Base-by-base conservation (phyloP, 768 basidiomycete species). In the Leucosporidium creatinivorum region DNA sequence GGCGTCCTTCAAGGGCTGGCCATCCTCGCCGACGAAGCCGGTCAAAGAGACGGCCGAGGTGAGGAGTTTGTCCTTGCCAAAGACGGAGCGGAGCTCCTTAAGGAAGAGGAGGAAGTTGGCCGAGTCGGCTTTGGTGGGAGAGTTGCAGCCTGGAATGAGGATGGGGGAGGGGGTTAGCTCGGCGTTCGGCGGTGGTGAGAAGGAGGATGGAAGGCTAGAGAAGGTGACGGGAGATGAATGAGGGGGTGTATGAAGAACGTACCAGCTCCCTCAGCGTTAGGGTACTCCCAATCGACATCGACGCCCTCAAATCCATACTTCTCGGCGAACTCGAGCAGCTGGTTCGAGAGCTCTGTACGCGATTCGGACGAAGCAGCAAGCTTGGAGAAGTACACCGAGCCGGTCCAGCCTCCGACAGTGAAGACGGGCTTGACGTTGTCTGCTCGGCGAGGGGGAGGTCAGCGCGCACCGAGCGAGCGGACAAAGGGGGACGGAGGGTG, bases 321-420 rank as follows among this genome's bases (percentile, higher is more conserved):
- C 4, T 78, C 69, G 78, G 89, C 91, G 15, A 82, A 67, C 3
- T 69, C 70, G 48, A 82, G 69, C 69, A 96, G 88, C 73, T 86
- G 88, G 26, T 76, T 72, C 52, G 82, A 85, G 66, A 96, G 87
- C 0, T 73, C 79, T 50, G 79, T 67, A 65, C 91, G 82, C 70
- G 75, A 82, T 18, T 78, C 67, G 1, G 79, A 63, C 5, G 82
- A 84, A 18, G 83, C 78, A 60, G 91, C 85, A 7, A 87, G 87
- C 0, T 80, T 71, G 1, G 91, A 93, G 78, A 96, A 96, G 79
- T 86, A 83, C 67, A 87, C 89, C 66, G 48, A 47, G 47, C 91
- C 94, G 10, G 85, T 85, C 94, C 94, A 97, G 21, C 94, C 93
- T 48, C 93, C 93, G 58, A 96, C 79, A 75, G 91, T 91, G 63